phyloP scores from a whole-genome alignment of 352 stramenopile species.

The Phytophthora aleatoria region DNA sequence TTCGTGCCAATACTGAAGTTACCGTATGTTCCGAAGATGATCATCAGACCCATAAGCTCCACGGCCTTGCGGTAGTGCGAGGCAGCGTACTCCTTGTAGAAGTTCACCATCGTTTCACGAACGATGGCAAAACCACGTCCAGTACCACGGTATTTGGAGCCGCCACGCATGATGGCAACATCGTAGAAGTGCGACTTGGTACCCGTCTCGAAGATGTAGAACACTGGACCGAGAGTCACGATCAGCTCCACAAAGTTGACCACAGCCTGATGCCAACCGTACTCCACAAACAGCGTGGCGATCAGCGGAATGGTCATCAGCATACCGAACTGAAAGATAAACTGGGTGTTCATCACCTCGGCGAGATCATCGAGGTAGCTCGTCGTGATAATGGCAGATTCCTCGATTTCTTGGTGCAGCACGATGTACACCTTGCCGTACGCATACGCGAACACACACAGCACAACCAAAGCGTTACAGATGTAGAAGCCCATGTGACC shows the following conservation, averaged over 20 bases:
- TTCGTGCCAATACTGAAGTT: constrained; percentile 79
- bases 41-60: constrained; percentile 81
- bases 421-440: constrained; percentile 89
- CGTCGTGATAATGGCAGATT: constrained; percentile 80
- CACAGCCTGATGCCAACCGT: constrained; percentile 81
- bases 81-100: constrained; percentile 87
- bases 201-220: constrained; percentile 89
- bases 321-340: constrained; percentile 91
- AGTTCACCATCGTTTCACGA: constrained; percentile 84
- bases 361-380: constrained; percentile 73
- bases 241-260: constrained; percentile 84
- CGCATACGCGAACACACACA: constrained; percentile 82
- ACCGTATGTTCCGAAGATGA: constrained; percentile 80
- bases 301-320: constrained; percentile 88
- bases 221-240: constrained; percentile 82
- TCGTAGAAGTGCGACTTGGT: constrained; percentile 90
- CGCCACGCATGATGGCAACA: constrained; percentile 84
- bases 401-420: constrained; percentile 75
- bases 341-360: constrained; percentile 84
- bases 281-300: constrained; percentile 82
- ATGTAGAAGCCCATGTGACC: constrained; percentile 91
- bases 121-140: constrained; percentile 87
- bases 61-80: constrained; percentile 85
- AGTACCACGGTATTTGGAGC: constrained; percentile 86
- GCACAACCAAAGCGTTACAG: constrained; percentile 77